These are phyloP conservation scores for Leccinum arenicola DNA, from an alignment of 768 basidiomycete species.

Conservation along the genomic window DNA sequence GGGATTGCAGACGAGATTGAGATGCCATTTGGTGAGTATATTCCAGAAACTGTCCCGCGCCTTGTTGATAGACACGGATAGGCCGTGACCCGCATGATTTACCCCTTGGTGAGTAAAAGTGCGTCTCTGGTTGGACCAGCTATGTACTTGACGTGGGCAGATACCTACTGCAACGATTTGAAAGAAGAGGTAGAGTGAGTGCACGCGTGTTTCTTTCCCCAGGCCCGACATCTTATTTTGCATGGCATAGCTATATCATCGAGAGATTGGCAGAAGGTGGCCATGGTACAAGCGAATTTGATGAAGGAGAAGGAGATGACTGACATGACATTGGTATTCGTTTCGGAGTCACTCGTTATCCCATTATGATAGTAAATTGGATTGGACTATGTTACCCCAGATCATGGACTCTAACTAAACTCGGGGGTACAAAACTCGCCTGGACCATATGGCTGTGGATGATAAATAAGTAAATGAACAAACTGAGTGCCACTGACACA, in stretches of 20 bases:
- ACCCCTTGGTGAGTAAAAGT: conserved; percentile 58
- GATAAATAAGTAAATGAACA: conserved; percentile 10
- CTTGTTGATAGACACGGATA: conserved; percentile 19
- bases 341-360: not conserved
- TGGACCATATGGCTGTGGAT: conserved; percentile 82
- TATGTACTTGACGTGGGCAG: conserved; percentile 33
- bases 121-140: not conserved
- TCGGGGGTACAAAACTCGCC: conserved; percentile 87
- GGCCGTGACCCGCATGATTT: conserved; percentile 66
- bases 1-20: conserved; percentile 95
- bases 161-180: conserved; percentile 83
- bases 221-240: conserved; percentile 7
- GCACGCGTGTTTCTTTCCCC: not conserved
- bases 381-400: not conserved
- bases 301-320: conserved; percentile 82
- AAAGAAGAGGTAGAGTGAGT: conserved; percentile 81
- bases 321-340: conserved; percentile 31
- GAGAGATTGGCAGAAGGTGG: conserved; percentile 72
- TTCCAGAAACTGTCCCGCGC: not conserved
- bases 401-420: conserved; percentile 55
- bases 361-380: not conserved
- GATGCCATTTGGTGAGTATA: conserved; percentile 79
- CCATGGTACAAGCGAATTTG: conserved; percentile 65
- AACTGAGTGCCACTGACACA: not conserved
- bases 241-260: conserved; percentile 56